Evolutionary conservation across 305 asterid species (phyloP), one percentile per base, ranked within the genome.

Genomic region (Plantago lanceolata): DNA sequence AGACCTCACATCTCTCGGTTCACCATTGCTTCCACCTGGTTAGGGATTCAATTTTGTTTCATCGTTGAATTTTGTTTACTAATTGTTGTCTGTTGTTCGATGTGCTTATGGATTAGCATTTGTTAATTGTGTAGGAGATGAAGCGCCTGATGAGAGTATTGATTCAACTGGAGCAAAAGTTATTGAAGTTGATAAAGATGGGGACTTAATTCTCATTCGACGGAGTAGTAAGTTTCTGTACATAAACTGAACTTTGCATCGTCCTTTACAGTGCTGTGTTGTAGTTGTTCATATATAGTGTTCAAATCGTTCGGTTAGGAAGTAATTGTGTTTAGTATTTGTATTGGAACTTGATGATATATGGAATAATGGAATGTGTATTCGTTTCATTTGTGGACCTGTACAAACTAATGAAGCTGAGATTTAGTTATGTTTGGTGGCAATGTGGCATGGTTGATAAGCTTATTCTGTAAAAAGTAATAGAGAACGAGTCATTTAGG

Each of bases 151-250:
- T 40, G 78, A 58, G 63, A 40, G 62, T 56, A 57, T 15, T 56
- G 48, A 40, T 76, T 78, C 76, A 49, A 18, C 5, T 57, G 48
- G 40, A 31, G 69, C 45, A n/a, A 68, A 72, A 51, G 68, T 19
- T 26, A 83, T 64, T 73, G 86, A 78, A 67, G 76, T 89, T 81
- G 98, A 92, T 76, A 91, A 81, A 73, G 97, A 92, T 80, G 98
- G 98, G 57, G 98, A 89, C 77, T 82, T 87, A 63, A 48, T 92
- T 66, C 62, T 82, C 67, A 60, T 85, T 63, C 83, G 95, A 15
- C 80, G 90, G 15, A 69, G 48, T 40, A 73, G 95, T 81, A 76
- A 78, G 58, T 50, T 50, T 50, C 19, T 24, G 11, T 50, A 1
- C 24, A 12, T 3, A 7, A 8, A 18, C 21, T 13, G 12, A 50